A percentile compares a stretch with the other conserved stretches of the same genome.
Evolutionary conservation across 2,329 filamentous ascomycete genomes (phyloP).

Genomic region (Annulohypoxylon truncatum): DNA sequence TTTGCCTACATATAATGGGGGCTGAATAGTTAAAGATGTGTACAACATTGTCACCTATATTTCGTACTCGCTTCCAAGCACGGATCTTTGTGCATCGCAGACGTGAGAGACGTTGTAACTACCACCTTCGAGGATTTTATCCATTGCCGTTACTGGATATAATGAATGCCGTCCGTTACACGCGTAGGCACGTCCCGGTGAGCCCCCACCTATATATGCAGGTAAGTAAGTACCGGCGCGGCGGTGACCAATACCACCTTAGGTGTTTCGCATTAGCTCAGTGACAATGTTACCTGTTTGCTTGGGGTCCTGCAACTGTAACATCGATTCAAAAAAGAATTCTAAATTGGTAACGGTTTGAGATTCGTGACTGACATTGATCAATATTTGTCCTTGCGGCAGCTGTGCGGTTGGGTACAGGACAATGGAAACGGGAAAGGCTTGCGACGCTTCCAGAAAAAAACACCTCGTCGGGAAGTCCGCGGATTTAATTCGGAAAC

Average conservation of each 20-base stretch:
- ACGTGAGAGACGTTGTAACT: constrained; percentile 17
- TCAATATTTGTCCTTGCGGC: neutral
- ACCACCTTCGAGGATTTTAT: neutral
- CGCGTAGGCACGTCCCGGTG: neutral
- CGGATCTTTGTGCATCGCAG: neutral
- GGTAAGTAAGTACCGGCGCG: constrained; percentile 18
- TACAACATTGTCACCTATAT: neutral
- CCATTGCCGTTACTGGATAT: neutral
- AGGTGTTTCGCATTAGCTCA: neutral
- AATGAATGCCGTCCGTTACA: constrained; percentile 14
- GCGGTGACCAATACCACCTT: constrained; percentile 16
- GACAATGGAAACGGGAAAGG: neutral
- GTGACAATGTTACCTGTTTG: constrained; percentile 9
- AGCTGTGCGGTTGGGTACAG: neutral
- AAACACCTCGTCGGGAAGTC: constrained; percentile 4
- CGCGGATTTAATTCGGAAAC: constrained; percentile 26
- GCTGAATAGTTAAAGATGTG: neutral
- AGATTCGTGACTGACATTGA: neutral
- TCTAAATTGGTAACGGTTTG: constrained; percentile 2
- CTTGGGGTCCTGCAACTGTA: constrained; percentile 1
- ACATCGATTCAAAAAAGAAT: neutral
- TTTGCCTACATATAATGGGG: constrained; percentile 16
- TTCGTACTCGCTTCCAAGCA: neutral
- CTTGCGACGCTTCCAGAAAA: constrained; percentile 1
- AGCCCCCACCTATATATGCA: constrained; percentile 21